Conservation (phyloP, 805 yeast genomes). For the Lachancea kluyveri region DNA sequence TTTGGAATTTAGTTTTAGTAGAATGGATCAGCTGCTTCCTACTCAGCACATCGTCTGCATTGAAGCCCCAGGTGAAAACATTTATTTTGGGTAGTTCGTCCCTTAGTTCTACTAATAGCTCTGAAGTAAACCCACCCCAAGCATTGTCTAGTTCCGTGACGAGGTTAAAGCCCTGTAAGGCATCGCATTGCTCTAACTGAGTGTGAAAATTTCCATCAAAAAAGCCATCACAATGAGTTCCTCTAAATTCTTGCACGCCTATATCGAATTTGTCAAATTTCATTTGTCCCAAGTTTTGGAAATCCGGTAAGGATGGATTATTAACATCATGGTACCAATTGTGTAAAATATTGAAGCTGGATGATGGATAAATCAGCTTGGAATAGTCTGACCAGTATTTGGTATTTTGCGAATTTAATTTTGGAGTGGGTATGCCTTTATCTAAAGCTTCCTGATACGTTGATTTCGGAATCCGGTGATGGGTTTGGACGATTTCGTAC, state of each 20-base stretch:
- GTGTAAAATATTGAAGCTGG: constrained; percentile 44
- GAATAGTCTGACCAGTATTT: constrained; percentile 78
- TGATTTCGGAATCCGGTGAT: constrained; percentile 39
- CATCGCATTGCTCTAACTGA: constrained; percentile 70
- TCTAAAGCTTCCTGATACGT: constrained; percentile 64
- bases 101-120: constrained; percentile 44
- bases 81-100: constrained; percentile 60
- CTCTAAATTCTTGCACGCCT: constrained; percentile 58
- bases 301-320: constrained; percentile 26
- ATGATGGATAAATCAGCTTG: constrained; percentile 60
- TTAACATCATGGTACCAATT: constrained; percentile 47
- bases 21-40: constrained; percentile 6
- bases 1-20: constrained; percentile 10
- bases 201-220: constrained; percentile 55
- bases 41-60: constrained; percentile 22
- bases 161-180: constrained; percentile 62
- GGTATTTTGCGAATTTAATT: constrained; percentile 38
- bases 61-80: constrained; percentile 43
- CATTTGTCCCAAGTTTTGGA: constrained; percentile 16
- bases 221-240: constrained; percentile 38
- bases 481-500: constrained; percentile 29
- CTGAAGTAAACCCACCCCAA: constrained; percentile 75
- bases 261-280: constrained; percentile 41
- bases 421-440: constrained; percentile 31
- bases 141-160: constrained; percentile 67